A percentile compares a stretch with the other conserved stretches of the same genome.
phyloP scores from a whole-genome alignment of 2,329 filamentous ascomycete species.

The Calonectria multiphialidica region DNA sequence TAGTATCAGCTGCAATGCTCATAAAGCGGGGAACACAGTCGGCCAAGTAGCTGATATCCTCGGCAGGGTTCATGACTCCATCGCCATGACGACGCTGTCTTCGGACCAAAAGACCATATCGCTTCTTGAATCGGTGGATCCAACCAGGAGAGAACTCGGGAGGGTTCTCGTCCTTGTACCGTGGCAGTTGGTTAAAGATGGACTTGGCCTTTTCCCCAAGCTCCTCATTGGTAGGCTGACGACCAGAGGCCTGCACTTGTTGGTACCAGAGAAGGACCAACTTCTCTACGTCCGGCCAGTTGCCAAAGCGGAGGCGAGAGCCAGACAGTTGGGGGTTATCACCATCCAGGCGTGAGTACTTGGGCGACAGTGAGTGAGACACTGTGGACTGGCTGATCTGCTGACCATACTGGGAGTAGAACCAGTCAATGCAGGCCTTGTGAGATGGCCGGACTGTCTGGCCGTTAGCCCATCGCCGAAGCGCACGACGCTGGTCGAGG shows the following conservation, averaged over 20 bases:
- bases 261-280: slow-evolving; percentile 68
- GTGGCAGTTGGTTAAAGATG: slow-evolving; percentile 69
- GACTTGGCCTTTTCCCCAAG: slow-evolving; percentile 71
- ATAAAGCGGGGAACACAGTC: slow-evolving; percentile 72
- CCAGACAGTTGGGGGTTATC: slow-evolving; percentile 72
- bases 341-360: slow-evolving; percentile 71
- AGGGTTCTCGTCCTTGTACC: slow-evolving; percentile 70
- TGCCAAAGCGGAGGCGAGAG: slow-evolving; percentile 71
- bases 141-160: slow-evolving; percentile 74
- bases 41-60: slow-evolving; percentile 70
- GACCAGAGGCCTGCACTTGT: slow-evolving; percentile 63
- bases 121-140: slow-evolving; percentile 75
- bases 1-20: slow-evolving; percentile 68
- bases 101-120: slow-evolving; percentile 69
- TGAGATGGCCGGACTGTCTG: slow-evolving; percentile 69
- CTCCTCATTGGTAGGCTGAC: slow-evolving; percentile 72
- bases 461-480: slow-evolving; percentile 70
- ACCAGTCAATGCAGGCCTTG: slow-evolving; percentile 74
- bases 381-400: slow-evolving; percentile 74
- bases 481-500: slow-evolving; percentile 71
- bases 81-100: slow-evolving; percentile 67
- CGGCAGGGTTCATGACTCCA: slow-evolving; percentile 60
- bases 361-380: slow-evolving; percentile 71
- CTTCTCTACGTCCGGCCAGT: slow-evolving; percentile 74
- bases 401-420: slow-evolving; percentile 68